Conservation (phyloP, 2,329 filamentous ascomycete species). For the Epichloe amarillans region DNA sequence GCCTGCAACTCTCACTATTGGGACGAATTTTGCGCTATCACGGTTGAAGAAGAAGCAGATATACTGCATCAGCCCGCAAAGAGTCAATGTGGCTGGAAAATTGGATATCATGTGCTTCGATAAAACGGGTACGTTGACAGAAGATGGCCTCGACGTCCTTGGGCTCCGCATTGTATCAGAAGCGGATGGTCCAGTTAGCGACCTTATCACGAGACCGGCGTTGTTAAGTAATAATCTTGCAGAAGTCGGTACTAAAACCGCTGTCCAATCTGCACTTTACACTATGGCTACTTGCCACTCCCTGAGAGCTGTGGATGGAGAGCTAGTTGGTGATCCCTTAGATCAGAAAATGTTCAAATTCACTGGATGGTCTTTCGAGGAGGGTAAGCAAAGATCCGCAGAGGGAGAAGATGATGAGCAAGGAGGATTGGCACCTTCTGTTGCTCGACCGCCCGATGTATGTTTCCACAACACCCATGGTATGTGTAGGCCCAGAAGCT, state of each 20-base stretch:
- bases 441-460: constrained; percentile 64
- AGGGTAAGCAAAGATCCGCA: constrained; percentile 57
- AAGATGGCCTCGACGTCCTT: constrained; percentile 88
- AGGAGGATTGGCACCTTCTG: constrained; percentile 66
- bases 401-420: constrained; percentile 62
- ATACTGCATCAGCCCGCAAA: constrained; percentile 94
- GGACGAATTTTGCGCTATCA: constrained; percentile 84
- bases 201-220: constrained; percentile 50
- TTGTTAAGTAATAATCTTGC: background rate
- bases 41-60: constrained; percentile 81
- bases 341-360: constrained; percentile 99
- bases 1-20: constrained; percentile 89
- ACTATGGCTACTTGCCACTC: constrained; percentile 98
- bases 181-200: constrained; percentile 52
- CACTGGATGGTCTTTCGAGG: constrained; percentile 82
- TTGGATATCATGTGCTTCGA: constrained; percentile 95
- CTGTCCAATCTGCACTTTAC: constrained; percentile 54
- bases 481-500: constrained; percentile 9
- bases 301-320: constrained; percentile 70
- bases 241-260: background rate
- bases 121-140: constrained; percentile 95
- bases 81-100: constrained; percentile 93
- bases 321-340: constrained; percentile 83
- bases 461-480: background rate
- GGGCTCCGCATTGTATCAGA: constrained; percentile 68